phyloP scores from a whole-genome alignment of 176 grass and related monocot genomes.

The Oryza rufipogon region DNA sequence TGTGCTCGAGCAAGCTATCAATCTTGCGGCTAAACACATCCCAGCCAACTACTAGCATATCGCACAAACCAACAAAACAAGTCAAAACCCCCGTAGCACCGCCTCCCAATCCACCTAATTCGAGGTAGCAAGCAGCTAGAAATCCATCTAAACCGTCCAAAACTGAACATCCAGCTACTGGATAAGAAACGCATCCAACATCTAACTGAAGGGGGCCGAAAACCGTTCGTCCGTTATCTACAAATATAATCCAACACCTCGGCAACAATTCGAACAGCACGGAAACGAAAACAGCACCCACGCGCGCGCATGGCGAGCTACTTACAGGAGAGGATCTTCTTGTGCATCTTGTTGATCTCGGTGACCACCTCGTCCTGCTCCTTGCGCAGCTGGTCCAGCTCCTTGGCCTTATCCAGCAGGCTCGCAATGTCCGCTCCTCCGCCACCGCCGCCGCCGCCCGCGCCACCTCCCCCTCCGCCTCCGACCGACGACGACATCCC shows the following conservation, averaged over 20 bases:
- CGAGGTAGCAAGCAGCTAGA: neutral
- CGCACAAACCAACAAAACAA: neutral
- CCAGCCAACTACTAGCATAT: constrained; percentile 1
- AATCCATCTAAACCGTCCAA: neutral
- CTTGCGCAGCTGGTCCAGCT: constrained; percentile 71
- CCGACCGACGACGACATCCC: constrained; percentile 45
- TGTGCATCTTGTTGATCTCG: constrained; percentile 82
- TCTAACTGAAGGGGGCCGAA: neutral
- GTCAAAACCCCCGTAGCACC: neutral
- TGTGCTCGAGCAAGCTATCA: neutral
- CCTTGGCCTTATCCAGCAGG: constrained; percentile 80
- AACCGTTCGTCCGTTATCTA: neutral
- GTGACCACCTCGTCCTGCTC: constrained; percentile 53
- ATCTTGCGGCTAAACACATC: constrained; percentile 19
- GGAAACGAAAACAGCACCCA: no score
- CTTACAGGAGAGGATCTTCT: constrained; percentile 67
- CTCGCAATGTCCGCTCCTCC: constrained; percentile 42
- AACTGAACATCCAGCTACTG: neutral
- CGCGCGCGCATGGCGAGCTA: neutral
- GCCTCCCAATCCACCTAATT: neutral
- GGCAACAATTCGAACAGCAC: neutral
- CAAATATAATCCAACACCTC: neutral
- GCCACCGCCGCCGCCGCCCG: constrained; percentile 21
- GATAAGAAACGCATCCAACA: neutral
- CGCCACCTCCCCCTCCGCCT: constrained; percentile 29